phyloP scores from a whole-genome alignment of 202 grass and related monocot genomes.

The Schoenoplectus triqueter region DNA sequence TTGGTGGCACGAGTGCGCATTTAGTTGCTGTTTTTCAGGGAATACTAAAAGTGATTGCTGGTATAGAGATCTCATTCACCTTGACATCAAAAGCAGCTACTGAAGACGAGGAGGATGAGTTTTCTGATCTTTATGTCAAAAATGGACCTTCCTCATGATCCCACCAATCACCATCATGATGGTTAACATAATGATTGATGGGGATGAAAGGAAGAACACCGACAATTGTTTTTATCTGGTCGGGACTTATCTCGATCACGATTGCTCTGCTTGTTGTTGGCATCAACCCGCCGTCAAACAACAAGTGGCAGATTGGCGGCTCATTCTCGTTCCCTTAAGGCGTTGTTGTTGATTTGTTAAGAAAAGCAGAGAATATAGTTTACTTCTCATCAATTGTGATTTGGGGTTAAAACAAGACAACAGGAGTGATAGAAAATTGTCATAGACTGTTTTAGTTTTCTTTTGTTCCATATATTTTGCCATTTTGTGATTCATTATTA shows the following conservation, averaged over 20 bases:
- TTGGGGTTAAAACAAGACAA: not conserved
- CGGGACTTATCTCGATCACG: slow-evolving; percentile 41
- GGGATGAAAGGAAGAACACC: slow-evolving; percentile 43
- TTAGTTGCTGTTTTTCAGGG: slow-evolving; percentile 41
- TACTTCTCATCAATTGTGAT: not conserved
- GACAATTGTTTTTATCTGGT: slow-evolving; percentile 44
- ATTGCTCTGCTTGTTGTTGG: slow-evolving; percentile 42
- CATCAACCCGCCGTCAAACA: slow-evolving; percentile 39
- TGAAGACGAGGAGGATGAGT: slow-evolving; percentile 42
- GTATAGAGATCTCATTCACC: slow-evolving; percentile 50
- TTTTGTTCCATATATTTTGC: slow-evolving; percentile 31
- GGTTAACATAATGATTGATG: slow-evolving; percentile 47
- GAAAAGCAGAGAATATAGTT: not conserved
- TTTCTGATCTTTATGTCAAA: slow-evolving; percentile 38
- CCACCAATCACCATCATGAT: slow-evolving; percentile 49
- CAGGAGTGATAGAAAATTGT: slow-evolving; percentile 22
- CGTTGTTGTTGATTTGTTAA: not conserved
- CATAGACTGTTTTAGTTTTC: slow-evolving; percentile 25
- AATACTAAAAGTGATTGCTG: slow-evolving; percentile 44
- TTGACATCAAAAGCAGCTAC: slow-evolving; percentile 40
- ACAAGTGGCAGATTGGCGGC: slow-evolving; percentile 39
- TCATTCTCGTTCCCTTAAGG: slow-evolving; percentile 42
- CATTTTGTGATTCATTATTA: not conserved
- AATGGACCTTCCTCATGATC: slow-evolving; percentile 46
- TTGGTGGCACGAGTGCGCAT: slow-evolving; percentile 46